Evolutionary conservation across 306 rosid species (phyloP).

Genomic region (Begonia fuchsioides): DNA sequence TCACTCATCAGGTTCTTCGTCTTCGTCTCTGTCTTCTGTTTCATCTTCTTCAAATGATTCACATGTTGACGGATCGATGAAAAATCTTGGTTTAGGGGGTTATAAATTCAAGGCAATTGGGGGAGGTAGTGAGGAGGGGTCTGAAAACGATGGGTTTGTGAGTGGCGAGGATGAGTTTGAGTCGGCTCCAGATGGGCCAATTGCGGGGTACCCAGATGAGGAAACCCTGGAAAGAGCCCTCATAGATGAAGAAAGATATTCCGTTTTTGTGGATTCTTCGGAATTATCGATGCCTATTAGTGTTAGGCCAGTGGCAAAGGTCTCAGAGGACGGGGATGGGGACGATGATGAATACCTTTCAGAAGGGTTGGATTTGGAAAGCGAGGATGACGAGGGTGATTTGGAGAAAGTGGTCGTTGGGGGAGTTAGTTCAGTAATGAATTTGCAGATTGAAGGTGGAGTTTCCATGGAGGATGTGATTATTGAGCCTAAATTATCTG

Average conservation of each 20-base stretch:
- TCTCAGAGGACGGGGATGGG: too few species aligned
- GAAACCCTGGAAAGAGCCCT: conserved; percentile 4
- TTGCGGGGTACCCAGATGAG: too few species aligned
- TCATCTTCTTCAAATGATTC: conserved; percentile 15
- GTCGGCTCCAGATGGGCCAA: too few species aligned
- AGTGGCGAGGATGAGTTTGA: too few species aligned
- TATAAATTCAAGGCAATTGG: conserved; percentile 8
- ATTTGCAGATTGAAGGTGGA: conserved; percentile 11
- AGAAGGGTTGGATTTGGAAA: conserved; percentile 7
- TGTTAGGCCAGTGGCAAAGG: too few species aligned
- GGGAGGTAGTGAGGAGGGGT: conserved; percentile 18
- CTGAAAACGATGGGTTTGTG: conserved; percentile 41
- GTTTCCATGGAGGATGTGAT: conserved; percentile 8
- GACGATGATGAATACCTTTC: conserved; percentile 12
- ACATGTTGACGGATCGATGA: conserved; percentile 5
- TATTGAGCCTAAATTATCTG: conserved; percentile 2
- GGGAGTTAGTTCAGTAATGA: conserved; percentile 14
- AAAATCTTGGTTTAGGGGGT: conserved; percentile 3
- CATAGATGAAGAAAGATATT: conserved; percentile 3
- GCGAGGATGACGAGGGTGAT: conserved; percentile 6
- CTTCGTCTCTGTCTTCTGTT: conserved; percentile 5
- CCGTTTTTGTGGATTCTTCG: conserved; percentile 8
- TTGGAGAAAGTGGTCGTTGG: conserved; percentile 9
- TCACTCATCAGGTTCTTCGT: conserved; percentile 20
- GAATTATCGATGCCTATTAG: too few species aligned